Evolutionary conservation across 164 flowering plant species (phyloP).

Genomic region (Vitis labrusca): DNA sequence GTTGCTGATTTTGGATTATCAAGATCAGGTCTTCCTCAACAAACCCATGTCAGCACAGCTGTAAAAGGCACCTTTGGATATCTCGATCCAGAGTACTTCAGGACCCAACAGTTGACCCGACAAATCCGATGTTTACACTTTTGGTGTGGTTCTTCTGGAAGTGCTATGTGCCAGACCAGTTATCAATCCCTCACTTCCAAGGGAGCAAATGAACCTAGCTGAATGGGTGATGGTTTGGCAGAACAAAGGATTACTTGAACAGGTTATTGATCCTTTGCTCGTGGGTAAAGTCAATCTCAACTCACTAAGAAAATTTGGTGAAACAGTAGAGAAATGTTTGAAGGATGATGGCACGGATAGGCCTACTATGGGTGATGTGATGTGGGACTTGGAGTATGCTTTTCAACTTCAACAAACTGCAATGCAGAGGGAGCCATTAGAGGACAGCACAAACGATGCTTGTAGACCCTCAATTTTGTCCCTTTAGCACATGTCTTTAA

Average conservation of each 20-base stretch:
- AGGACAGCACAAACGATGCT: conserved; percentile 22
- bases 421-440: conserved; percentile 8
- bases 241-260: conserved; percentile 4
- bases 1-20: conserved; percentile 20
- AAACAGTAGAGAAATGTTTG: conserved; percentile 26
- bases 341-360: conserved; percentile 28
- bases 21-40: not conserved
- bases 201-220: conserved; percentile 14
- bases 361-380: conserved; percentile 36
- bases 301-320: conserved; percentile 18
- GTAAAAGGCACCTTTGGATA: conserved; percentile 20
- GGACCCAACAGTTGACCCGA: conserved; percentile 8
- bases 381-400: conserved; percentile 22
- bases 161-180: conserved; percentile 17
- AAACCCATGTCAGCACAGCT: conserved; percentile 1
- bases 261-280: conserved; percentile 19
- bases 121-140: conserved; percentile 25
- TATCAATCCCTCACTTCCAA: not conserved
- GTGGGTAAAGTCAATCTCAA: conserved; percentile 26
- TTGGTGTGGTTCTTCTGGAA: conserved; percentile 21
- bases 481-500: too few relatives aligned
- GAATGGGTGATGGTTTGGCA: conserved; percentile 9
- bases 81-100: conserved; percentile 18
- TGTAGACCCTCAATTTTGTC: too few relatives aligned
- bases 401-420: conserved; percentile 24